phyloP scores from a whole-genome alignment of 2,329 filamentous ascomycete species.

The Colletotrichum graminicola region DNA sequence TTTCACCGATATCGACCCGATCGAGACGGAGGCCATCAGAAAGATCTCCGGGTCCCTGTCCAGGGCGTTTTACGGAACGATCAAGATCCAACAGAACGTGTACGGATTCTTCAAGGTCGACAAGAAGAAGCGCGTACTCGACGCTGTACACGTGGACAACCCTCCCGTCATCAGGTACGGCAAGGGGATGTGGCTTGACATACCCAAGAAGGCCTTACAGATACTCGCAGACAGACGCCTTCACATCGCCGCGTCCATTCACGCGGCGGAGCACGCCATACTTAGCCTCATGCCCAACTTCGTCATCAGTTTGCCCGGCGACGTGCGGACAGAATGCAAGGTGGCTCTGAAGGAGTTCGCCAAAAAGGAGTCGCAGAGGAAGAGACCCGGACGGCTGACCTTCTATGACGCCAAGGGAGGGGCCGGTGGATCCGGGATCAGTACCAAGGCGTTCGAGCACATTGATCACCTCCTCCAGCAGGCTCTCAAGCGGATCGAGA shows the following conservation, averaged over 20 bases:
- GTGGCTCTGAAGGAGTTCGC: constrained; percentile 88
- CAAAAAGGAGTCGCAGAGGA: constrained; percentile 74
- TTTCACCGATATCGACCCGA: constrained; percentile 92
- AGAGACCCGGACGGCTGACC: constrained; percentile 87
- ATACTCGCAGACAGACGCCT: constrained; percentile 80
- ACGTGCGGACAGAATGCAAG: constrained; percentile 96
- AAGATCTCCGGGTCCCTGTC: constrained; percentile 72
- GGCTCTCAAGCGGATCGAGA: constrained; percentile 80
- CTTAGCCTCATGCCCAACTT: constrained; percentile 90
- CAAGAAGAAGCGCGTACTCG: constrained; percentile 83
- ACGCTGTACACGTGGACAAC: constrained; percentile 93
- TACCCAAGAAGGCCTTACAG: constrained; percentile 82
- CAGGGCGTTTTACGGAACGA: constrained; percentile 85
- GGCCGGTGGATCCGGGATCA: constrained; percentile 84
- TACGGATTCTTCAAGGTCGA: constrained; percentile 99
- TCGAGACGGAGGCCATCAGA: constrained; percentile 90
- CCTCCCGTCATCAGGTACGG: constrained; percentile 87
- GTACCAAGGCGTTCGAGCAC: constrained; percentile 94
- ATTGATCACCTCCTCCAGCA: constrained; percentile 82
- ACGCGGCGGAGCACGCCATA: constrained; percentile 93
- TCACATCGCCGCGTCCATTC: constrained; percentile 89
- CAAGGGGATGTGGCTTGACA: constrained; percentile 96
- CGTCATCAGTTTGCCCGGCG: constrained; percentile 88
- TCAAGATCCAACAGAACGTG: constrained; percentile 88
- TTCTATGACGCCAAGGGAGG: constrained; percentile 98